Evolutionary conservation across 495 filamentous ascomycete genomes (phyloP).

Genomic region (Penicillium samsonianum): DNA sequence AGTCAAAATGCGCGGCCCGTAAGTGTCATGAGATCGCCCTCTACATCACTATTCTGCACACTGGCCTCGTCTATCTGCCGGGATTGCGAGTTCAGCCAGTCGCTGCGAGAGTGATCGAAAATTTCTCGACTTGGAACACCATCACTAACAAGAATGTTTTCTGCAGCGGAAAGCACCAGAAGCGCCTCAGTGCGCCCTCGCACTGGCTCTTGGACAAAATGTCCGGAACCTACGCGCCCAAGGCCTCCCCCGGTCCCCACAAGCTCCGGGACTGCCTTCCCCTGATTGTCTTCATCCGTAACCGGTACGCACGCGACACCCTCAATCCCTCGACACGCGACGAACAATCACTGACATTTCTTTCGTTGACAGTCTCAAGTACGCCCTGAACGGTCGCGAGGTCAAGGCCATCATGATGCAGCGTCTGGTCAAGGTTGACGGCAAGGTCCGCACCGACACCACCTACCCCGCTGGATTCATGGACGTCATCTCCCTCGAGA

Average conservation of each 20-base stretch:
- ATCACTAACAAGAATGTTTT: constrained; percentile 36
- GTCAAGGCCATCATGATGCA: constrained; percentile 98
- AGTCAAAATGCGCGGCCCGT: constrained; percentile 69
- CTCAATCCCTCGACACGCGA: not conserved
- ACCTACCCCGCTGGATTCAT: constrained; percentile 99
- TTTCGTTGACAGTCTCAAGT: constrained; percentile 73
- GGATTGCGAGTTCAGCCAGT: constrained; percentile 2
- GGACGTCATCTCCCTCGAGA: constrained; percentile 99
- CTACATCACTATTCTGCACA: constrained; percentile 3
- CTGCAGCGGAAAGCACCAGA: constrained; percentile 96
- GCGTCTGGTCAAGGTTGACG: constrained; percentile 98
- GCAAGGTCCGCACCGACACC: constrained; percentile 97
- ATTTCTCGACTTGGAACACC: constrained; percentile 13
- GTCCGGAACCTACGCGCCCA: constrained; percentile 94
- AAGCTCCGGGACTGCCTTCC: constrained; percentile 99
- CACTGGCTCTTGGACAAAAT: constrained; percentile 99
- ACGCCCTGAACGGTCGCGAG: constrained; percentile 98
- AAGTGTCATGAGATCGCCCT: constrained; percentile 38
- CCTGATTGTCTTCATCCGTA: constrained; percentile 97
- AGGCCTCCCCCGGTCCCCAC: constrained; percentile 95
- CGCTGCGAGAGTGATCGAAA: constrained; percentile 2
- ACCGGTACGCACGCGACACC: constrained; percentile 54
- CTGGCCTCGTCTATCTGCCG: not conserved
- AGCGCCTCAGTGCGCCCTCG: constrained; percentile 96
- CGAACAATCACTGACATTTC: constrained; percentile 20